A percentile compares a stretch with the other conserved stretches of the same genome.
Conservation (phyloP, 2,329 filamentous ascomycete genomes). For the Aspergillus tubingensis region DNA sequence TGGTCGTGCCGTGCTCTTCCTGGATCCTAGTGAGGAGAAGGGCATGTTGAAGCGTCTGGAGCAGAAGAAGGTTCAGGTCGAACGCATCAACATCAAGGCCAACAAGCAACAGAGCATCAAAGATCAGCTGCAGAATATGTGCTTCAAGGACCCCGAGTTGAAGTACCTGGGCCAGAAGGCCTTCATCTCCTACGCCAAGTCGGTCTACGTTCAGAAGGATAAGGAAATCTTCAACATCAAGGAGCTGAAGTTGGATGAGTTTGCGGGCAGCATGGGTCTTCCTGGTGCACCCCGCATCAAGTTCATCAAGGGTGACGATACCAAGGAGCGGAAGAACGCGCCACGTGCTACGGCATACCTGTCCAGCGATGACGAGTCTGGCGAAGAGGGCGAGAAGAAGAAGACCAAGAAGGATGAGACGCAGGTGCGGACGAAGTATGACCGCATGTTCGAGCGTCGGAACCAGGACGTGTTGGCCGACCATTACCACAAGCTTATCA, state of each 20-base stretch:
- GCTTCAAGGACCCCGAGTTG: constrained; percentile 88
- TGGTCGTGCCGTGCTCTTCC: constrained; percentile 83
- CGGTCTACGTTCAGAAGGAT: constrained; percentile 83
- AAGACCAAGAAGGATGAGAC: constrained; percentile 60
- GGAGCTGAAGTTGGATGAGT: constrained; percentile 81
- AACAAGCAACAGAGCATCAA: constrained; percentile 88
- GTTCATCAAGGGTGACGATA: constrained; percentile 85
- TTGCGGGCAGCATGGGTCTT: constrained; percentile 79
- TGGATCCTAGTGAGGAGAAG: constrained; percentile 87
- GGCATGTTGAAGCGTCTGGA: constrained; percentile 87
- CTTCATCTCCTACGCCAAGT: constrained; percentile 86
- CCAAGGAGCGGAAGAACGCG: constrained; percentile 84
- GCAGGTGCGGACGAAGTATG: constrained; percentile 84
- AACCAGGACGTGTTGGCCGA: constrained; percentile 95
- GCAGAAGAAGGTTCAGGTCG: constrained; percentile 85
- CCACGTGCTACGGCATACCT: constrained; percentile 65
- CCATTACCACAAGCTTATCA: constrained; percentile 86
- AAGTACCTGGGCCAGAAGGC: constrained; percentile 97
- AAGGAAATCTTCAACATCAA: constrained; percentile 88
- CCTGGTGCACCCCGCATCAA: constrained; percentile 92
- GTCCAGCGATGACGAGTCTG: constrained; percentile 60
- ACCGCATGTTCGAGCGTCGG: constrained; percentile 95
- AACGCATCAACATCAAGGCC: constrained; percentile 80
- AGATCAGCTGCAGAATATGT: constrained; percentile 87
- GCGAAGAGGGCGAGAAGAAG: constrained; percentile 49